A percentile compares a stretch with the other conserved stretches of the same genome.
These are phyloP conservation scores for Silene coronaria DNA, from an alignment of 179 eudicot species.

Conservation along the genomic window DNA sequence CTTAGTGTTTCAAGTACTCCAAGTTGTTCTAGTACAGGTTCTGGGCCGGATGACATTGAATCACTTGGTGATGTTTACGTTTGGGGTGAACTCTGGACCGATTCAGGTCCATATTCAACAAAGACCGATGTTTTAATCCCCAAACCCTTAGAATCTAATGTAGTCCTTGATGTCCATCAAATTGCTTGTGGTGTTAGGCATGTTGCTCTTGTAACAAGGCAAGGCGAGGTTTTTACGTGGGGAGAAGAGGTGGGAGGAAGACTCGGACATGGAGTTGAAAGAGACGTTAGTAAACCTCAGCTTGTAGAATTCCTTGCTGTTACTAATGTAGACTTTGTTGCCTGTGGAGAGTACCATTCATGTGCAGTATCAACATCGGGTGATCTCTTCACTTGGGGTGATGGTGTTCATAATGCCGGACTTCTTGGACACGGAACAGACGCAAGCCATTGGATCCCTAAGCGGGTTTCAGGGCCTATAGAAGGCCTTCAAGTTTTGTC, in stretches of 20 bases:
- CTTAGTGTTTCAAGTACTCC: constrained; percentile 48
- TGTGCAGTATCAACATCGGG: constrained; percentile 76
- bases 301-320: constrained; percentile 69
- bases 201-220: constrained; percentile 75
- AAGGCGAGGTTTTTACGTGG: constrained; percentile 95
- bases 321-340: constrained; percentile 63
- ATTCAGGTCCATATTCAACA: constrained; percentile 34
- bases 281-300: constrained; percentile 53
- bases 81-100: constrained; percentile 90
- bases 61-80: constrained; percentile 58
- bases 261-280: constrained; percentile 84
- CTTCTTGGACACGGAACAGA: constrained; percentile 84
- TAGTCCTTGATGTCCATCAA: constrained; percentile 92
- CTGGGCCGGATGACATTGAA: constrained; percentile 49
- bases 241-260: constrained; percentile 96
- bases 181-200: constrained; percentile 88
- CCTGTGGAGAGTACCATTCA: constrained; percentile 83
- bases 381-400: constrained; percentile 82
- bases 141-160: constrained; percentile 64
- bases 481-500: constrained; percentile 73
- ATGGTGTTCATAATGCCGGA: constrained; percentile 70
- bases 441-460: constrained; percentile 86
- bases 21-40: constrained; percentile 40
- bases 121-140: constrained; percentile 56
- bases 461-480: constrained; percentile 59